Conservation (phyloP, 2,329 filamentous ascomycete species). For the Colletotrichum lindemuthianum region DNA sequence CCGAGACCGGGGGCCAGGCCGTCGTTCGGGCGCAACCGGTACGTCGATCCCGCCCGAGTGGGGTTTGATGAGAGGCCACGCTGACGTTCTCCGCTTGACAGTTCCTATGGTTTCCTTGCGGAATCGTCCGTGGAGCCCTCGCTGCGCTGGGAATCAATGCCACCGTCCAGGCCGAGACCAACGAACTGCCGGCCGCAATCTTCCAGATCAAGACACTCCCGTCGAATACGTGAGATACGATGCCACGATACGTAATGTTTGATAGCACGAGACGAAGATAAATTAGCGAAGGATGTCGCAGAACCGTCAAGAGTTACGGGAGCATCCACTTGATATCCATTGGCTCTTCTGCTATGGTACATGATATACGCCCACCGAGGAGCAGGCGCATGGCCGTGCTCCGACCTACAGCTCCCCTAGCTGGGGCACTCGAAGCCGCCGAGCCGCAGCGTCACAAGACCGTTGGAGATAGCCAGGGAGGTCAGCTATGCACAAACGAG, state of each 20-base stretch:
- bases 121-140: constrained; percentile 89
- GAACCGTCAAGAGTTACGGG: not conserved
- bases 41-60: constrained; percentile 47
- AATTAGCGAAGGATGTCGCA: not conserved
- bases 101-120: constrained; percentile 96
- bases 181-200: constrained; percentile 85
- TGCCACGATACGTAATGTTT: not conserved
- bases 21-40: constrained; percentile 82
- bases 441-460: constrained; percentile 18
- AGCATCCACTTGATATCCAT: not conserved
- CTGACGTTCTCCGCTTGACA: constrained; percentile 46
- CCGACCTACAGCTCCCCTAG: too few species aligned
- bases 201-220: constrained; percentile 94
- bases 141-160: constrained; percentile 92
- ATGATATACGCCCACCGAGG: constrained; percentile 9
- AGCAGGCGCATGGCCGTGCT: constrained; percentile 2
- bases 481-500: constrained; percentile 23
- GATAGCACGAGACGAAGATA: not conserved
- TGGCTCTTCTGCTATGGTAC: constrained; percentile 11
- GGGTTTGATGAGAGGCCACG: not conserved
- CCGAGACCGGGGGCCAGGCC: constrained; percentile 78
- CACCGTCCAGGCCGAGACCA: constrained; percentile 90
- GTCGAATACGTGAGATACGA: constrained; percentile 65
- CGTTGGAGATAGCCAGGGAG: constrained; percentile 10
- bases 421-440: constrained; percentile 13